A percentile compares a stretch with the other conserved stretches of the same genome.
Conservation (phyloP, 176 grass and related monocot species). For the Carex myosuroides region DNA sequence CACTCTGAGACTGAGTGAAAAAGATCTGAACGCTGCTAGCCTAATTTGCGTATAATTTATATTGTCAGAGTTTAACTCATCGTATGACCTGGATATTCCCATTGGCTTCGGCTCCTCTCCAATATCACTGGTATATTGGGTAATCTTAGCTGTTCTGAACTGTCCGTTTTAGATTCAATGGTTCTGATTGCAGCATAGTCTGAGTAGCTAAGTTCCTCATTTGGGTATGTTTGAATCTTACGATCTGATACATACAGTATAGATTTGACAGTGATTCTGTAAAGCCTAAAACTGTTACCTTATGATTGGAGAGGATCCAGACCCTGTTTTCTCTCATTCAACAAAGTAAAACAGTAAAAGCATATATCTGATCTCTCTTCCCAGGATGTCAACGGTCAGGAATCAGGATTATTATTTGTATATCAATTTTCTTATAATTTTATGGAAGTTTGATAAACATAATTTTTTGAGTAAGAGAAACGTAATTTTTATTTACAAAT, state of each 20-base stretch:
- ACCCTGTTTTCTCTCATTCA: background rate
- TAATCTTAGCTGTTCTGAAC: background rate
- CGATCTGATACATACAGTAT: background rate
- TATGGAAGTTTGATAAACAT: background rate
- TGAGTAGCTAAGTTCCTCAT: background rate
- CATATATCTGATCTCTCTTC: background rate
- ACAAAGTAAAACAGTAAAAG: slow-evolving; percentile 1
- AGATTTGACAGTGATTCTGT: background rate
- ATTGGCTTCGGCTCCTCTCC: background rate
- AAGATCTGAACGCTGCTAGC: background rate
- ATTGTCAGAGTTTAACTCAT: slow-evolving; percentile 8
- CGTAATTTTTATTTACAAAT: background rate
- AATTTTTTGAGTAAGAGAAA: background rate
- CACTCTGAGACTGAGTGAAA: background rate
- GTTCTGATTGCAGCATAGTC: background rate
- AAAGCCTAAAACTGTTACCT: background rate
- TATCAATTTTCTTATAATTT: background rate
- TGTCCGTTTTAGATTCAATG: background rate
- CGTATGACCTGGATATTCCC: background rate
- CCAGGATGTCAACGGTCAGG: background rate
- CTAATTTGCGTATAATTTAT: slow-evolving; percentile 3
- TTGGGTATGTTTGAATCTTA: background rate
- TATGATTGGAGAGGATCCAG: background rate
- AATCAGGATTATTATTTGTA: background rate
- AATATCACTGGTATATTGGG: background rate